phyloP scores from a whole-genome alignment of 371 early-diverging fungal species.

The Mortierella sp. region DNA sequence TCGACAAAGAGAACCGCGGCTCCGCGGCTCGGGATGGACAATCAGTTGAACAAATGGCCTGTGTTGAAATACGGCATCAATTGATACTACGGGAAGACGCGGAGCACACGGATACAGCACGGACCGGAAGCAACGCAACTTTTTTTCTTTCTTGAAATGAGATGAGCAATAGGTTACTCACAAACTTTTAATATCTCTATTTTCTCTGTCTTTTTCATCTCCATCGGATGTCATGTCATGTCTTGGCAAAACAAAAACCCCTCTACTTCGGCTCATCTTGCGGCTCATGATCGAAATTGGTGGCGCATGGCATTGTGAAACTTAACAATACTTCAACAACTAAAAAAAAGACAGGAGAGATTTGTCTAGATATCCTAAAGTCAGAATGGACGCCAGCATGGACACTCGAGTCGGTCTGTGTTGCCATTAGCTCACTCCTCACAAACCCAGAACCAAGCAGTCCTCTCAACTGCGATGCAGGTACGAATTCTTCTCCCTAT shows the following conservation, averaged over 20 bases:
- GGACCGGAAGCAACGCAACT: background rate
- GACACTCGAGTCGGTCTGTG: conserved; percentile 79
- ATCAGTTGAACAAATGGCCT: background rate
- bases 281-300: conserved; percentile 2
- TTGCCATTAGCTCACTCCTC: conserved; percentile 81
- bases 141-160: background rate
- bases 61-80: background rate
- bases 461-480: conserved; percentile 96
- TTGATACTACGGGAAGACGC: background rate
- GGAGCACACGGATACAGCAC: conserved; percentile 12
- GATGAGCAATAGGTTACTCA: conserved; percentile 12
- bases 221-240: background rate
- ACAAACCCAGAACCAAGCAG: conserved; percentile 87
- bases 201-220: background rate
- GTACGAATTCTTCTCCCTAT: conserved; percentile 24
- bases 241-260: conserved; percentile 1
- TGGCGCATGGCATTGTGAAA: background rate
- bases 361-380: conserved; percentile 88
- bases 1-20: background rate
- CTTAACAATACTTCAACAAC: background rate
- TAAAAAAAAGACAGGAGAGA: conserved; percentile 78
- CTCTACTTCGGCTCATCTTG: background rate
- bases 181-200: background rate
- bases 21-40: background rate
- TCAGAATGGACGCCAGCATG: conserved; percentile 90